Percentiles rank a stretch among this genome's conserved stretches.
phyloP scores from a whole-genome alignment of 345 rosid species.

The Syzygium jambos region DNA sequence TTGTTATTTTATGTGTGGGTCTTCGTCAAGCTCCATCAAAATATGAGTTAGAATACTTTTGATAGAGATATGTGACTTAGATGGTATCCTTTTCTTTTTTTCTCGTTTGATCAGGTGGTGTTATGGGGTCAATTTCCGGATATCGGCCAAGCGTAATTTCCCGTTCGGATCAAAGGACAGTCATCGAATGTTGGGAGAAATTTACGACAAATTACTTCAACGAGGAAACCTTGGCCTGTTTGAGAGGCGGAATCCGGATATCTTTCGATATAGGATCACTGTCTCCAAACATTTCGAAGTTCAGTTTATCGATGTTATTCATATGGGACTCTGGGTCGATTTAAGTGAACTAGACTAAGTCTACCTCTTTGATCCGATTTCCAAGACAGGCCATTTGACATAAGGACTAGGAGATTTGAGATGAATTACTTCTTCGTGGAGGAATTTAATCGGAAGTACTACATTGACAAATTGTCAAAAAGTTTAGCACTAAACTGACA shows the following conservation, averaged over 20 bases:
- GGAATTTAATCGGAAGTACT: no score
- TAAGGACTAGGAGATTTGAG: no score
- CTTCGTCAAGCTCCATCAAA: background rate
- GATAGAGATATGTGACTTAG: background rate
- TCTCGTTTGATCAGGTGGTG: background rate
- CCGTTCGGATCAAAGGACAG: background rate
- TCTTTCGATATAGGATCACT: background rate
- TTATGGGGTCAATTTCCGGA: background rate
- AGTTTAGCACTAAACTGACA: rapidly evolving
- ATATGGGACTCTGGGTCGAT: background rate
- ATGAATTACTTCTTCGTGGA: no score
- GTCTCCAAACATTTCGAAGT: background rate
- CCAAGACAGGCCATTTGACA: no score
- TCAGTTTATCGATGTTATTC: background rate
- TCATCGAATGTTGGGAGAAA: background rate
- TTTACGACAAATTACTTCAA: background rate
- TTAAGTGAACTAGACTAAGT: no score
- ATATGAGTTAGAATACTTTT: background rate
- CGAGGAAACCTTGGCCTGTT: background rate
- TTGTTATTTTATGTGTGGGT: background rate
- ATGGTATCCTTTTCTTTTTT: background rate
- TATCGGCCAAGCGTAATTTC: background rate
- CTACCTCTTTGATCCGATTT: no score
- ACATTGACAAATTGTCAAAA: rapidly evolving
- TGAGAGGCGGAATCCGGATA: background rate